Conservation (phyloP, 2,329 filamentous ascomycete genomes). For the Lachnellula cervina region DNA sequence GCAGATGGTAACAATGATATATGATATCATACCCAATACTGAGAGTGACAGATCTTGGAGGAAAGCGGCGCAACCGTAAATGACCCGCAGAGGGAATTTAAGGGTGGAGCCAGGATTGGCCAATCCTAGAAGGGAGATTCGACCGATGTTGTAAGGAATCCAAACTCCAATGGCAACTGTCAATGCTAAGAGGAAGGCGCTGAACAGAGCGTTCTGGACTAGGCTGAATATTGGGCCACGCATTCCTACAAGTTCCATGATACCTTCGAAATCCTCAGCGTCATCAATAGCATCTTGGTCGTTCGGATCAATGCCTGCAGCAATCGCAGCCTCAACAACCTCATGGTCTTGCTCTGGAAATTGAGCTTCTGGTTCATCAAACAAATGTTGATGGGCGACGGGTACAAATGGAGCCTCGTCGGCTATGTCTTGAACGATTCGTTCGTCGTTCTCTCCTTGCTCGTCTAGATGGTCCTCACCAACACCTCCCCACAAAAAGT, state of each 20-base stretch:
- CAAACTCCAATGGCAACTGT: constrained; percentile 84
- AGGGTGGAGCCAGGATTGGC: constrained; percentile 70
- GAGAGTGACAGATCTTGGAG: constrained; percentile 72
- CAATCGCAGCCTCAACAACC: constrained; percentile 58
- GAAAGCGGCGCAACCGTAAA: constrained; percentile 72
- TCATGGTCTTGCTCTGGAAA: constrained; percentile 48
- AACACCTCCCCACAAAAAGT: constrained; percentile 60
- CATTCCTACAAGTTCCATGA: constrained; percentile 95
- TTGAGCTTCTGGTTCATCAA: constrained; percentile 23
- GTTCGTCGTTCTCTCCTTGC: constrained; percentile 50
- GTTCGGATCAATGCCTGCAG: constrained; percentile 66
- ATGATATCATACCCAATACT: constrained; percentile 51
- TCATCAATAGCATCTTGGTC: constrained; percentile 76
- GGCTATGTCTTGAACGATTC: constrained; percentile 53
- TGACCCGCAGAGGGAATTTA: constrained; percentile 64
- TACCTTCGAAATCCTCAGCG: constrained; percentile 90
- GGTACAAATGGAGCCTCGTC: constrained; percentile 58
- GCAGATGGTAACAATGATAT: constrained; percentile 20
- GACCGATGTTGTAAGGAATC: constrained; percentile 87
- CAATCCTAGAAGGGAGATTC: constrained; percentile 72
- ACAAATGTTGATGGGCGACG: constrained; percentile 25
- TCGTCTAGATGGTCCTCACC: constrained; percentile 39
- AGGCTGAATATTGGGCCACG: constrained; percentile 85
- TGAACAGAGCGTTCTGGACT: constrained; percentile 93
- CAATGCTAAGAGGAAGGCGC: constrained; percentile 80